These are phyloP conservation scores for Cladophialophora exuberans DNA, from an alignment of 2,329 filamentous ascomycete species.

Conservation along the genomic window DNA sequence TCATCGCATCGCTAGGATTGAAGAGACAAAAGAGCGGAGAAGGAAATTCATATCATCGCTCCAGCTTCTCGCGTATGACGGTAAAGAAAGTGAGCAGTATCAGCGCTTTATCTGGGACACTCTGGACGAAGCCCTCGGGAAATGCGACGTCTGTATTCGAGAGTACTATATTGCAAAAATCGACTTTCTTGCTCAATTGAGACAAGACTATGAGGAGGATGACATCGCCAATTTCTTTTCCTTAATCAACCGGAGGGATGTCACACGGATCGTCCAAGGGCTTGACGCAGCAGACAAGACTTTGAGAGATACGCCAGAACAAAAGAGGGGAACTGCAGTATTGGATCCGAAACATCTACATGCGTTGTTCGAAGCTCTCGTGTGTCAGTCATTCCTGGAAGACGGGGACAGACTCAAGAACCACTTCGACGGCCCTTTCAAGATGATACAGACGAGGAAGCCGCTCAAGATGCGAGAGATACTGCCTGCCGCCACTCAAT, in stretches of 20 bases:
- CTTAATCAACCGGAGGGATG: constrained; percentile 63
- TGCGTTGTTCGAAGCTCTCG: constrained; percentile 84
- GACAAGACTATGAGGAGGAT: constrained; percentile 56
- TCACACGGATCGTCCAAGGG: constrained; percentile 63
- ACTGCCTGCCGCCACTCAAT: constrained; percentile 80
- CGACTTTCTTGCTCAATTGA: constrained; percentile 63
- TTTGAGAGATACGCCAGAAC: constrained; percentile 54
- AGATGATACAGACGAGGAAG: constrained; percentile 75
- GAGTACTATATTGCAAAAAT: constrained; percentile 74
- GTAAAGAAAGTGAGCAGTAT: constrained; percentile 63
- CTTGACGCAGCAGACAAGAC: constrained; percentile 60
- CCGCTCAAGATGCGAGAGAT: constrained; percentile 75
- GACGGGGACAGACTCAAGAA: constrained; percentile 56
- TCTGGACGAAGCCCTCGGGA: constrained; percentile 62
- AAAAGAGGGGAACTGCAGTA: constrained; percentile 54
- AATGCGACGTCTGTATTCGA: constrained; percentile 71
- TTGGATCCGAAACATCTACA: constrained; percentile 68
- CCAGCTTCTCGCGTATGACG: constrained; percentile 68
- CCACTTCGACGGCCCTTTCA: constrained; percentile 82
- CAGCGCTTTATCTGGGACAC: constrained; percentile 62
- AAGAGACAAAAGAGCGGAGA: constrained; percentile 59
- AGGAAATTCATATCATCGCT: constrained; percentile 69
- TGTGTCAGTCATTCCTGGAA: constrained; percentile 75
- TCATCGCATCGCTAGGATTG: constrained; percentile 49
- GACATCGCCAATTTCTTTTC: constrained; percentile 56